Evolutionary conservation across 441 rosid genomes (phyloP).

Genomic region (Mallotus japonicus): DNA sequence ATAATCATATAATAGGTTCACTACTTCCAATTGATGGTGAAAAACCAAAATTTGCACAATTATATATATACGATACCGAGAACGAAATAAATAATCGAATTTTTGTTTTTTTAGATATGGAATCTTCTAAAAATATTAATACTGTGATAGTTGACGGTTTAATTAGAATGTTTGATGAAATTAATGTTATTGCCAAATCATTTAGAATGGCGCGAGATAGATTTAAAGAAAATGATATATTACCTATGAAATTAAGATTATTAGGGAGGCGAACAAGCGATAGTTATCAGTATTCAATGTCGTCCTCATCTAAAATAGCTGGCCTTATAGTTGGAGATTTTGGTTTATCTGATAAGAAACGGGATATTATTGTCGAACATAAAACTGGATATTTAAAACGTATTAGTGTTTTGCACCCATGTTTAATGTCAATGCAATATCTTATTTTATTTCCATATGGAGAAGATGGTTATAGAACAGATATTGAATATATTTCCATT

Average conservation of each 20-base stretch:
- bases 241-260: neutral
- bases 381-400: neutral
- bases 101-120: neutral
- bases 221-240: neutral
- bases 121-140: no score
- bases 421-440: no score
- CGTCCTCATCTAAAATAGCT: neutral
- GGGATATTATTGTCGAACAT: constrained; percentile 12
- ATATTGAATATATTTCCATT: neutral
- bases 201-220: neutral
- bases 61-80: neutral
- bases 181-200: neutral
- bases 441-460: neutral
- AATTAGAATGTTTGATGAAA: neutral
- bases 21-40: neutral
- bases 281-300: neutral
- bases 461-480: neutral
- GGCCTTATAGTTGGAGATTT: constrained; percentile 2
- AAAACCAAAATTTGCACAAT: neutral
- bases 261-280: neutral
- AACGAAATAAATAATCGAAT: neutral
- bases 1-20: constrained; percentile 10
- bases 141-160: neutral
- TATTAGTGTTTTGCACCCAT: neutral
- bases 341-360: neutral